Evolutionary conservation across 768 basidiomycete species (phyloP), one percentile per base, ranked within the genome.

Genomic region (Macrolepiota albuminosa): DNA sequence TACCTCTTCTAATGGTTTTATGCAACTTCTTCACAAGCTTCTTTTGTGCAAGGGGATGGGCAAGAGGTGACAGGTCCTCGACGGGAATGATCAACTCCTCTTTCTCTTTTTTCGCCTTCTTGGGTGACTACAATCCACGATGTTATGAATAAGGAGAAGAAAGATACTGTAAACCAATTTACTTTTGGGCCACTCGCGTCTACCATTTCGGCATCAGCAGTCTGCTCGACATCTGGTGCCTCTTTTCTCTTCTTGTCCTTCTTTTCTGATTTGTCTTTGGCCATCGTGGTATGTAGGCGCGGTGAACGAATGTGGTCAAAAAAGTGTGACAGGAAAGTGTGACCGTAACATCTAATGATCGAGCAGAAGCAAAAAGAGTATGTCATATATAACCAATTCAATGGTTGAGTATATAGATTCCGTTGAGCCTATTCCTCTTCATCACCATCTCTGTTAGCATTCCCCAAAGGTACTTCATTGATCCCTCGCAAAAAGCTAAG

Each of bases 11-110:
- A 65, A 98, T 89, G 7, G 90, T 89, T 74, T 95, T 95, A 79
- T 98, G 89, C 37, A 98, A 76, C 74, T 95, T 98, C 76, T 97
- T 98, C 45, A 89, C 75, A 33, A 98, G 81, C 76, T 98, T 99
- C 78, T 88, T 92, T 72, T 88, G 87, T 24, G 97, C 97, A 40
- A 99, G 78, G 7, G 97, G 97, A 64, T 87, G 86, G 6, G 97
- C 97, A 57, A 99, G 84, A n/a, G 95, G 94, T 6, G 93, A 93
- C 39, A 98, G 81, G 64, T 95, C 92, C 64, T 91, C 92, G 1
- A 87, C 62, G 2, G 88, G 81, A 45, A 94, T 84, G 18, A 78
- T 72, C 57, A 89, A 76, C 59, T 87, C 87, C 18, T 83, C 84
- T 70, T 81, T 88, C 61, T 82, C 84, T 64, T 83, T 85, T 70